Evolutionary conservation across 768 basidiomycete genomes (phyloP).

Genomic region (Boletus pseudo-olivaceus): DNA sequence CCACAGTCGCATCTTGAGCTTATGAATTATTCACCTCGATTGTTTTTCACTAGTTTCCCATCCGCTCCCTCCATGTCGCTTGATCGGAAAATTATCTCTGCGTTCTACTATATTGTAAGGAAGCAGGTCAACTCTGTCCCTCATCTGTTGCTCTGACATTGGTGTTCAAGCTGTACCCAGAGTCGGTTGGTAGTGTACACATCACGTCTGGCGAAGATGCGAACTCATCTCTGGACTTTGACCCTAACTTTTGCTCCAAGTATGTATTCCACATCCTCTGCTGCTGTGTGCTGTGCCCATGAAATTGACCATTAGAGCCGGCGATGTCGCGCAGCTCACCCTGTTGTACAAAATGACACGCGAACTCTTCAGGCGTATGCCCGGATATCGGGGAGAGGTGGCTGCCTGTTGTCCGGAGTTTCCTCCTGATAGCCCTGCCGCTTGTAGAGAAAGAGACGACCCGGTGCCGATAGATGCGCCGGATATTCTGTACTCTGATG

Average conservation of each 20-base stretch:
- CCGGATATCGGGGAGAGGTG: conserved; percentile 23
- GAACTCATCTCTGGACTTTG: conserved; percentile 42
- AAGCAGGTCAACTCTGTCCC: no score
- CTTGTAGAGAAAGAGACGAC: conserved; percentile 11
- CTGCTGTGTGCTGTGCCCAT: neutral
- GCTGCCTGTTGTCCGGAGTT: conserved; percentile 29
- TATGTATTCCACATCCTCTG: conserved; percentile 16
- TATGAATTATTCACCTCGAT: no score
- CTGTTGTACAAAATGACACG: conserved; percentile 55
- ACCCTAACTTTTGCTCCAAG: conserved; percentile 43
- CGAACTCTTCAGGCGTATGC: conserved; percentile 55
- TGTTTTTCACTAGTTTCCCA: conserved; percentile 20
- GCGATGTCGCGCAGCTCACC: conserved; percentile 44
- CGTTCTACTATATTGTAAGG: conserved; percentile 34
- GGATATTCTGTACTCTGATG: conserved; percentile 32
- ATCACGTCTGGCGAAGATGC: conserved; percentile 41
- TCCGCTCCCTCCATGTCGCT: conserved; percentile 14
- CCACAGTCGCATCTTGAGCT: neutral
- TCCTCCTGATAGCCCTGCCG: conserved; percentile 25
- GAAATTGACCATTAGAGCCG: neutral
- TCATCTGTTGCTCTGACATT: neutral
- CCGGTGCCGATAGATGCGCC: conserved; percentile 28
- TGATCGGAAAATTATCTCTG: conserved; percentile 26
- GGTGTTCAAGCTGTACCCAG: conserved; percentile 38
- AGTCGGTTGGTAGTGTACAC: conserved; percentile 45